Evolutionary conservation across 306 rosid species (phyloP), one percentile per base, ranked within the genome.

Genomic region (Gastrolobium bilobum): DNA sequence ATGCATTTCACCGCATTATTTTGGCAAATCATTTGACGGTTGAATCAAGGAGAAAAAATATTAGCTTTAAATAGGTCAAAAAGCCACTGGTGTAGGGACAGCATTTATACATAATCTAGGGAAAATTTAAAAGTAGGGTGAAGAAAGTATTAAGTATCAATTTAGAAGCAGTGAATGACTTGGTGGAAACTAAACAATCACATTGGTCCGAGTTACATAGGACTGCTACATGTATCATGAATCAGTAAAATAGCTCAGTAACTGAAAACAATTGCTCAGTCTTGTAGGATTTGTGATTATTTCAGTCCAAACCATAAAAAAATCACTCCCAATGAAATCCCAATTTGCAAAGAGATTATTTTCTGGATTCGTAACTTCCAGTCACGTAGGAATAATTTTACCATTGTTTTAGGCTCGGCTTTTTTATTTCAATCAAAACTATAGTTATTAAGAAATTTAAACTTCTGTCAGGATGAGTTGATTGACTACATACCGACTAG

Each of bases 401-500:
- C 26, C 26, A 20, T 20, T 20, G 26, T 20, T 20, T 20, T 20
- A 20, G 26, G 26, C 26, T 1, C 1, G 26, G 26, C 26, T 1
- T 20, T 20, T 34, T 34, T 35, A 50, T 62, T 69, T 67, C 38
- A 14, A 2, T 43, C 31, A 60, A 59, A 70, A 68, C 13, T 76
- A 1, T 40, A 48, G 26, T 76, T 51, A 29, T 11, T 7, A 10
- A 43, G 0, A 63, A 39, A 5, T 11, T 53, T n/a, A 31, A 67
- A 57, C 46, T 20, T 72, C 2, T 8, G 6, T 13, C 1, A 54
- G 15, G 81, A 69, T 53, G 48, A 81, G 83, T 73, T 74, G 67
- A 40, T 33, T 58, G 43, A 60, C 30, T 35, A 73, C 42, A 58
- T 90, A 94, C 98, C 97, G 66, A 78, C 75, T 73, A 38, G 91